Base-by-base conservation (phyloP, 129 eudicot genomes). In the Artemisia tridentata region DNA sequence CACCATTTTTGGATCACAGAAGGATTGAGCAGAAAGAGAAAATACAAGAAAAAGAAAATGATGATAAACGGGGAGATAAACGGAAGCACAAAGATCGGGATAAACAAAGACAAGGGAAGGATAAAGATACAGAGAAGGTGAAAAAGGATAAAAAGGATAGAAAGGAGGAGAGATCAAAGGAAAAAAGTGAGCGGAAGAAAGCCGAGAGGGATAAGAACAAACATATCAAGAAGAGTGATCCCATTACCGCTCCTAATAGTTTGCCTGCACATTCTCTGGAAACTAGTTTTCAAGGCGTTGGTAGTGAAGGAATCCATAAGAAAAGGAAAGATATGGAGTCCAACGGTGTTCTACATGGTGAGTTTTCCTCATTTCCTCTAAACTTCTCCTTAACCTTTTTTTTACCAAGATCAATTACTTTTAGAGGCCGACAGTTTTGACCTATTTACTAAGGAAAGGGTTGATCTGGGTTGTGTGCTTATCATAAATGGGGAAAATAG, bases 261-360 rank as follows among this genome's bases (percentile, higher is more conserved):
- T 51, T 49, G 25, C 65, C 73, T 34, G 6, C 67, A 16, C 60
- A 67, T 68, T 5, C 47, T 50, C 16, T 80, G 53, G 71, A 78
- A 27, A 82, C 60, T 67, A 20, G 65, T 65, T 62, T 41, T 68
- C 60, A 73, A 25, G 72, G 52, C 54, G 77, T 70, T 79, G 71
- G 69, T 41, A 68, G 46, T 34, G 91, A 81, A 71, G 87, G 79
- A 45, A 74, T 31, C 66, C 62, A 64, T 20, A 83, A 75, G 80
- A 90, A 90, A 63, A 72, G 93, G 64, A 90, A 86, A 75, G 93
- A 81, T 38, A 27, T 74, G 69, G 86, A 82, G 80, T 56, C 84
- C 3, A 86, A 86, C 69, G 91, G 90, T 72, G 76, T 84, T 66
- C 48, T 69, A 62, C 81, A 75, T 72, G 96, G 96, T 90, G 86